Percentiles rank a stretch among this genome's conserved stretches.
Evolutionary conservation across 768 basidiomycete species (phyloP).

Genomic region (Boletellus sp.): DNA sequence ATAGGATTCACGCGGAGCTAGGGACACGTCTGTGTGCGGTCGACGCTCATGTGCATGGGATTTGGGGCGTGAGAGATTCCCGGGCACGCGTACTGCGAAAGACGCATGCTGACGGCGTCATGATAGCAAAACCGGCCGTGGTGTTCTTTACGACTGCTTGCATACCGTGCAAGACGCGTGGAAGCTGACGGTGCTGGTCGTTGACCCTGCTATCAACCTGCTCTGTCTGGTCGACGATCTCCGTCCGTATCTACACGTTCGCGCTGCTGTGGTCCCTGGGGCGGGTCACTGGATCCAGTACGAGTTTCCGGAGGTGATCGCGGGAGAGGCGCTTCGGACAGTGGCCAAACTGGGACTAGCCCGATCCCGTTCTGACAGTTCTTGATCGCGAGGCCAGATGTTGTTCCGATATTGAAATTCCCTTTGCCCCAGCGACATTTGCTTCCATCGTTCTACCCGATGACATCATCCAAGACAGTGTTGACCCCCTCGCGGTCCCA

Average conservation of each 20-base stretch:
- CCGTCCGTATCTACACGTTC: slow-evolving; percentile 12
- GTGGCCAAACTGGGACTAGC: slow-evolving; percentile 6
- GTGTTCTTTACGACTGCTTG: slow-evolving; percentile 14
- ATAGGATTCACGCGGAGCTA: slow-evolving; percentile 4
- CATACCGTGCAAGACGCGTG: background rate
- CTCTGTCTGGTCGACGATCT: slow-evolving; percentile 6
- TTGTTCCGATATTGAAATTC: too few species aligned
- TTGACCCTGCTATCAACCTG: slow-evolving; percentile 14
- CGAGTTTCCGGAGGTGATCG: slow-evolving; percentile 22
- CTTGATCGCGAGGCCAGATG: too few species aligned
- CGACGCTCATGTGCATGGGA: background rate
- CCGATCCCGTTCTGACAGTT: background rate
- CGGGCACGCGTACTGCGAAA: too few species aligned
- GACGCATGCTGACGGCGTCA: too few species aligned
- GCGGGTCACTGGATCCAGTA: slow-evolving; percentile 26
- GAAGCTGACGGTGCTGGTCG: slow-evolving; percentile 12
- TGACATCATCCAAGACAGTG: too few species aligned
- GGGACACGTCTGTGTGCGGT: slow-evolving; percentile 12
- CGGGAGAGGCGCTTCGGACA: slow-evolving; percentile 14
- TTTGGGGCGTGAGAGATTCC: background rate
- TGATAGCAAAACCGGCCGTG: slow-evolving; percentile 17
- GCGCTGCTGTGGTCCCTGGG: slow-evolving; percentile 6
- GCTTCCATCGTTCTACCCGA: too few species aligned
- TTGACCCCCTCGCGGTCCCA: too few species aligned
- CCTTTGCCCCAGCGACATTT: too few species aligned